Percentiles rank a stretch among this genome's conserved stretches.
Evolutionary conservation across 2,329 filamentous ascomycete genomes (phyloP).

Genomic region (Zasmidium angulare): DNA sequence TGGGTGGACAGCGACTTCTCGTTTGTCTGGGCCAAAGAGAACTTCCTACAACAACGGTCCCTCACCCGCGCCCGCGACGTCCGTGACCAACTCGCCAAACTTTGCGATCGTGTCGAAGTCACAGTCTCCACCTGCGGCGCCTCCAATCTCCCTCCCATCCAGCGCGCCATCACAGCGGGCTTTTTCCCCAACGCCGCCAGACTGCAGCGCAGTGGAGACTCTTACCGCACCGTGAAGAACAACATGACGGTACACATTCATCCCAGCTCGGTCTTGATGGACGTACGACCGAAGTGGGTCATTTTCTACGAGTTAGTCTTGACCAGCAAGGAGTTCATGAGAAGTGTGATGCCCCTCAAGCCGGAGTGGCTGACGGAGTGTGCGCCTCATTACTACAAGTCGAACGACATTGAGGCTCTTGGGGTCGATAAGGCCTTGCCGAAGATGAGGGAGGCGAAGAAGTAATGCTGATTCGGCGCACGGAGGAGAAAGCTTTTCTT

Average conservation of each 20-base stretch:
- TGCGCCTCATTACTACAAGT: slow-evolving; percentile 93
- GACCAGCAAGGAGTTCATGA: slow-evolving; percentile 90
- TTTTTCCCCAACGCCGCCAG: slow-evolving; percentile 94
- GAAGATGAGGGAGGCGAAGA: slow-evolving; percentile 41
- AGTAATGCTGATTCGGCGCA: no score
- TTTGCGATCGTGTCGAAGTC: slow-evolving; percentile 92
- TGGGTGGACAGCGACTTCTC: slow-evolving; percentile 92
- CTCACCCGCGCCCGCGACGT: slow-evolving; percentile 87
- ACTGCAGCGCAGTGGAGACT: slow-evolving; percentile 78
- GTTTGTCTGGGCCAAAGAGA: slow-evolving; percentile 84
- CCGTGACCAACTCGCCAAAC: slow-evolving; percentile 83
- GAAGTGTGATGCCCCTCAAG: slow-evolving; percentile 81
- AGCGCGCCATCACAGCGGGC: slow-evolving; percentile 83
- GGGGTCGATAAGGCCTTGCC: slow-evolving; percentile 74
- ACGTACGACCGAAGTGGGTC: slow-evolving; percentile 79
- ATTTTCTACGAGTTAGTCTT: slow-evolving; percentile 83
- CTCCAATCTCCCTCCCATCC: slow-evolving; percentile 73
- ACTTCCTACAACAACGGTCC: slow-evolving; percentile 90
- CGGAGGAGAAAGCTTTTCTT: neutral
- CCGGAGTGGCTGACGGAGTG: slow-evolving; percentile 83
- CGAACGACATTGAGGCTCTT: slow-evolving; percentile 79
- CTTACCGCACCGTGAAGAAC: slow-evolving; percentile 89
- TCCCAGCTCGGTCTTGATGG: slow-evolving; percentile 77
- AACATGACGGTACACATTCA: slow-evolving; percentile 89
- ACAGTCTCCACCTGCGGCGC: slow-evolving; percentile 64